Evolutionary conservation across 768 basidiomycete species (phyloP), one percentile per base, ranked within the genome.

Genomic region (Trametes gibbosa): DNA sequence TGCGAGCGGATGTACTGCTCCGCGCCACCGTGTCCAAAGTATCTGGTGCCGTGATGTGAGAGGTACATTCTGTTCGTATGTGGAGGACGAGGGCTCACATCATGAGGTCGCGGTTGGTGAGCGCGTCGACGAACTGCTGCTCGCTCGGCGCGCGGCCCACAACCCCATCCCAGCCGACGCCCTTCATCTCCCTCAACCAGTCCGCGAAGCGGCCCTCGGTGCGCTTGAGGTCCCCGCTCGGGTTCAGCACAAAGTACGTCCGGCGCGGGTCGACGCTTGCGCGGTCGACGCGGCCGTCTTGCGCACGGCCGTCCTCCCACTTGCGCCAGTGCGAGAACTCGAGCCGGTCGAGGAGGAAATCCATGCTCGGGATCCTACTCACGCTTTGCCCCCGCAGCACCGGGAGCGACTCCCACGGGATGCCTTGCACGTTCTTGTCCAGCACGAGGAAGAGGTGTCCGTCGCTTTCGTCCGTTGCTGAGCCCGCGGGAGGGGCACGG

Each of bases 391-490:
- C 92, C 41, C 92, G 81, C 12, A 98, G 75, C 41, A 87, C 81
- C 0, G 96, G 95, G 14, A 98, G 84, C 24, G 90, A 95, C 73
- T 98, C 97, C 96, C 96, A 98, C 2, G 97, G 95, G 55, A 98
- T 79, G 0, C 85, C 84, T 67, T 95, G 92, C 12, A 95, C 75
- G 58, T 90, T 86, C 73, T 91, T 92, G 73, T 98, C 97, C 49
- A 98, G 79, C 19, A 96, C 82, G 60, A 98, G 77, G 75, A 98
- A 96, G 35, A 86, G 72, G 68, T 98, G 96, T 41, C 84, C 79
- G 65, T 90, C 88, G 7, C 75, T 55, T 14, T 84, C 80, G 61
- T 51, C 34, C 7, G 13, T 2, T 87, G 34, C 41, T 17, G 21
- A 86, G 5, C 75, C 64, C 32, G 65, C 70, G 7, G 58, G 47